phyloP scores from a whole-genome alignment of 257 asterid species.

The Nicotiana sylvestris region DNA sequence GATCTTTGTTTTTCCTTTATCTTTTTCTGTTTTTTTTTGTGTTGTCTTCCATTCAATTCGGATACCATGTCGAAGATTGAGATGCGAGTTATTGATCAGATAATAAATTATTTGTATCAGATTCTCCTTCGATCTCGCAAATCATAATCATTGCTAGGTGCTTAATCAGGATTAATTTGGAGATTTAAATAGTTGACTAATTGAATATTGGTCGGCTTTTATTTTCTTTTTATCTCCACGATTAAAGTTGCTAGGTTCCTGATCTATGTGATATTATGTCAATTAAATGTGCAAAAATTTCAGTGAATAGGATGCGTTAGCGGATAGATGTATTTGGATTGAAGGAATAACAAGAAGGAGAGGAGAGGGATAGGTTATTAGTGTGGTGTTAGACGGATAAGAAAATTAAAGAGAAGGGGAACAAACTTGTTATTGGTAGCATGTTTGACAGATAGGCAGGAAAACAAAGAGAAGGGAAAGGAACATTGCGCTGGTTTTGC shows the following conservation, averaged over 20 bases:
- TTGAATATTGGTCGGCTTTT: not conserved
- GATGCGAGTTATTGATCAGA: not conserved
- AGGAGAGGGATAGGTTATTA: not conserved
- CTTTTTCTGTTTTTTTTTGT: not conserved
- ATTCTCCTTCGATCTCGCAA: not conserved
- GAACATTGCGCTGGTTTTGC: not conserved
- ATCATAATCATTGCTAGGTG: not conserved
- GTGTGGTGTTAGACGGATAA: too few species aligned
- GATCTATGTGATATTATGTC: not conserved
- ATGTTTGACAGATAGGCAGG: not conserved
- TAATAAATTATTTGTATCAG: not conserved
- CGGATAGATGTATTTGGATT: not conserved
- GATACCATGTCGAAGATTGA: not conserved
- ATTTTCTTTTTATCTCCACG: not conserved
- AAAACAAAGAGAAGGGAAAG: not conserved
- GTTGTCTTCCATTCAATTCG: not conserved
- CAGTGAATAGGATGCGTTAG: not conserved
- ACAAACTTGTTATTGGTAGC: not conserved
- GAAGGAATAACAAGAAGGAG: not conserved
- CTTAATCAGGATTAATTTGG: not conserved
- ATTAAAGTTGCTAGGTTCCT: not conserved
- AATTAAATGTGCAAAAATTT: not conserved
- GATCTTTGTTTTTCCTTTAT: not conserved
- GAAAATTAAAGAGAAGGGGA: too few species aligned
- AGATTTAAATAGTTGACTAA: not conserved